Evolutionary conservation across 2,329 filamentous ascomycete genomes (phyloP).

Genomic region (Cercospora nicotianae): DNA sequence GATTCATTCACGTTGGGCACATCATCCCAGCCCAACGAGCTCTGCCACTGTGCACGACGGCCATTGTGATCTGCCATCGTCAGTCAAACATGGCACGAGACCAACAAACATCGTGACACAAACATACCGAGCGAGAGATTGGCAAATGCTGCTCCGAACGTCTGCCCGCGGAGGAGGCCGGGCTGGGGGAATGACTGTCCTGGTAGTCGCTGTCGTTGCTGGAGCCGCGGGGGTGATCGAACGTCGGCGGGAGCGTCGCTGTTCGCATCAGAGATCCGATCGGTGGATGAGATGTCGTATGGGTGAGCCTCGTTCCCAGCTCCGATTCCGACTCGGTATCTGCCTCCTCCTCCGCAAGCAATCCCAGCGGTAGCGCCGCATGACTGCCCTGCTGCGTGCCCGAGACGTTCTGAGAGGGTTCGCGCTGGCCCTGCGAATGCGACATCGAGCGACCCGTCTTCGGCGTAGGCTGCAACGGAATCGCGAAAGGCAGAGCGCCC

Average conservation of each 20-base stretch:
- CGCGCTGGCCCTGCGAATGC: constrained; percentile 65
- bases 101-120: not conserved
- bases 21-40: constrained; percentile 65
- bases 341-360: constrained; percentile 35
- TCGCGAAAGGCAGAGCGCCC: constrained; percentile 76
- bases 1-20: constrained; percentile 67
- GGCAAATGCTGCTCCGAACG: constrained; percentile 33
- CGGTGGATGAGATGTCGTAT: constrained; percentile 37
- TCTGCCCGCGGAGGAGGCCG: constrained; percentile 23
- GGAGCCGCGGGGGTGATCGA: constrained; percentile 21
- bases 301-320: constrained; percentile 31
- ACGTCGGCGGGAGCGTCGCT: constrained; percentile 33
- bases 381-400: constrained; percentile 18
- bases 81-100: not conserved
- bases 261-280: constrained; percentile 36
- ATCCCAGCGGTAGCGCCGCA: constrained; percentile 32
- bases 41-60: constrained; percentile 62
- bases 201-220: constrained; percentile 27
- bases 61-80: constrained; percentile 30
- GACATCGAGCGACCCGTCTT: constrained; percentile 96
- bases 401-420: constrained; percentile 22
- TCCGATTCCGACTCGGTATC: constrained; percentile 33
- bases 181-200: constrained; percentile 25
- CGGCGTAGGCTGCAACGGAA: constrained; percentile 83
- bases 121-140: constrained; percentile 34